Conservation (phyloP, 1,139 yeast species). For the Yamadazyma friedrichii region DNA sequence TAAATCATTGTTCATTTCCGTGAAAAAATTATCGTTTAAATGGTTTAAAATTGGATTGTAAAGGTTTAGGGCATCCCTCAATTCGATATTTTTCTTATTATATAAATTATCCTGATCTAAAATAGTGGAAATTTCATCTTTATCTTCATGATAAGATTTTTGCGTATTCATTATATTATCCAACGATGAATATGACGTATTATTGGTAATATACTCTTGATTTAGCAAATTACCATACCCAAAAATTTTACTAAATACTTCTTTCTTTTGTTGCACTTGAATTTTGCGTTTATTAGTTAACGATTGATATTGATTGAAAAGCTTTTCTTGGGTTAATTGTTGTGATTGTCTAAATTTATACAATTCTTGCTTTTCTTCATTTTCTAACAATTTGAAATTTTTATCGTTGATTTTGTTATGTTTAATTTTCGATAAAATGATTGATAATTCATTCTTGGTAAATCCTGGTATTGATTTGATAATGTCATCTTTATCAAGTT, state of each 20-base stretch:
- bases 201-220: slow-evolving; percentile 43
- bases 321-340: slow-evolving; percentile 33
- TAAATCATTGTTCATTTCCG: no score
- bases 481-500: slow-evolving; percentile 6
- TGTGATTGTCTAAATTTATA: slow-evolving; percentile 33
- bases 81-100: slow-evolving; percentile 26
- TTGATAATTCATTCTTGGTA: slow-evolving; percentile 35
- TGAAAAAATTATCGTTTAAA: slow-evolving; percentile 15
- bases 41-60: slow-evolving; percentile 10
- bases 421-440: slow-evolving; percentile 16
- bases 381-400: slow-evolving; percentile 16
- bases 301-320: slow-evolving; percentile 34
- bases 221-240: slow-evolving; percentile 41
- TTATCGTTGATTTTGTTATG: slow-evolving; percentile 7
- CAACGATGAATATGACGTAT: slow-evolving; percentile 37
- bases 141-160: slow-evolving; percentile 43
- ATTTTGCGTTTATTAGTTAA: slow-evolving; percentile 38
- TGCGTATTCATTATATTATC: slow-evolving; percentile 39
- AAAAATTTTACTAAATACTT: slow-evolving; percentile 36
- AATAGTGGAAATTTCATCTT: slow-evolving; percentile 36
- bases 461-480: slow-evolving; percentile 41
- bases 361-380: slow-evolving; percentile 30
- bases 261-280: slow-evolving; percentile 45
- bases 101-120: slow-evolving; percentile 37
- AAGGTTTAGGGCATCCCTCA: slow-evolving; percentile 12